Base-by-base conservation (phyloP, 768 basidiomycete species). In the Russula griseocarnosa region DNA sequence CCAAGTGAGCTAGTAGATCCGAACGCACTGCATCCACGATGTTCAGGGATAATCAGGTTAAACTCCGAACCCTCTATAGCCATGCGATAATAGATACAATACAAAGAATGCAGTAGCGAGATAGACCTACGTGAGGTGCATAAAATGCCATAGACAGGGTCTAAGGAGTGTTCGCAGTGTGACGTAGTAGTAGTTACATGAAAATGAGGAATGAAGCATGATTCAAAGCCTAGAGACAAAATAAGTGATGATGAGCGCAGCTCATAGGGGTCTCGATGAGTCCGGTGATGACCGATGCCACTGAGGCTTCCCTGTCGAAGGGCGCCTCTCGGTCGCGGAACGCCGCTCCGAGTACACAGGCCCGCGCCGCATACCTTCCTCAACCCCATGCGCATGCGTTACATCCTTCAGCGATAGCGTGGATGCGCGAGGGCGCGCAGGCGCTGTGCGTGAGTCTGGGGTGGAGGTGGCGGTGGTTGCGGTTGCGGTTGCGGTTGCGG, bases 271-370 rank as follows among this genome's bases (percentile, higher is more conserved):
- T 5, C 36, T 60, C 60, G 49, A 61, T 2, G 64, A 42, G 46
- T 65, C 60, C 20, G 59, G 64, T 57, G 63, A 55, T n/a, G 64
- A 28, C 38, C 64, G 64, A 32, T 51, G 54, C 64, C 64, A 52
- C 59, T 65, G 64, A 32, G 46, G 59, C 55, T 65, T 59, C 60
- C 56, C 58, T 57, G 62, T 63, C 60, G 60, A 58, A 68, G 63
- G 60, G 42, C 63, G 60, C 47, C 67, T 66, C 42, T 63, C 67
- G 26, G 47, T 53, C 30, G 67, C 26, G 18, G 53, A 32, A 28
- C 66, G 63, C 38, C 66, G 63, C 20, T 67, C 66, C 13, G 58
- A 3, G 44, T 68, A 57, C 2, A 20, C 36, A 34, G 55, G 36
- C 32, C 62, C 32, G 46, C 62, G 63, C 16, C 59, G 66, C 36